Evolutionary conservation across 176 grass and related monocot genomes (phyloP).

Genomic region (Oryza australiensis): DNA sequence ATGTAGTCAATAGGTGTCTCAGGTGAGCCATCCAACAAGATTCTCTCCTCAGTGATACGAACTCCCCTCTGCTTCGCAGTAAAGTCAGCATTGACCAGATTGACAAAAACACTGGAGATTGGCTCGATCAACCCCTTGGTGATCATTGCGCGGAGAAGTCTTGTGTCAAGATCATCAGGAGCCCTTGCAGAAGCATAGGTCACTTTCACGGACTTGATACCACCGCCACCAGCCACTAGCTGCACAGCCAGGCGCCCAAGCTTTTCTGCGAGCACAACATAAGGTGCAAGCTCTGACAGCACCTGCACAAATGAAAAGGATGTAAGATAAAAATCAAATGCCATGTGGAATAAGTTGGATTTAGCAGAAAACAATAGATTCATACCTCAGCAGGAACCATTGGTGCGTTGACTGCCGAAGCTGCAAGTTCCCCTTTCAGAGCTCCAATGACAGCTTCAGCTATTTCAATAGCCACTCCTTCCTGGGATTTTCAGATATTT

Average conservation of each 20-base stretch:
- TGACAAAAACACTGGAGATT: conserved; percentile 78
- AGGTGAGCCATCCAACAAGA: conserved; percentile 67
- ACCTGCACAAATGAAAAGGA: conserved; percentile 45
- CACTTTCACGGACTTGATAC: conserved; percentile 90
- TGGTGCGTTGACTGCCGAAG: conserved; percentile 84
- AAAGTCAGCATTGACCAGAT: conserved; percentile 89
- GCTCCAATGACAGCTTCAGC: conserved; percentile 96
- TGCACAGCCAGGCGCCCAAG: conserved; percentile 83
- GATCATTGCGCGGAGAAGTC: conserved; percentile 89
- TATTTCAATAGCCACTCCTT: conserved; percentile 94
- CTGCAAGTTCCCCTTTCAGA: conserved; percentile 86
- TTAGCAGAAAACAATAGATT: neutral
- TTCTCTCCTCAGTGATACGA: conserved; percentile 70
- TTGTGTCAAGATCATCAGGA: conserved; percentile 85
- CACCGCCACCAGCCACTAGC: conserved; percentile 78
- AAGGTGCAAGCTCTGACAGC: conserved; percentile 83
- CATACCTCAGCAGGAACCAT: conserved; percentile 89
- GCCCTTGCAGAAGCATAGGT: conserved; percentile 71
- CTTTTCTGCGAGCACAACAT: conserved; percentile 75
- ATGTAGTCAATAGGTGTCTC: conserved; percentile 77
- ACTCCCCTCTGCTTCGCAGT: conserved; percentile 80
- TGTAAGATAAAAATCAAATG: conserved; percentile 2
- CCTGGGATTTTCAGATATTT: conserved; percentile 44
- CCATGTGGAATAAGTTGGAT: neutral
- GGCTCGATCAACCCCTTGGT: conserved; percentile 90